Evolutionary conservation across 192 early-diverging fungal species (phyloP).

Genomic region (Ambispora gerdemannii): DNA sequence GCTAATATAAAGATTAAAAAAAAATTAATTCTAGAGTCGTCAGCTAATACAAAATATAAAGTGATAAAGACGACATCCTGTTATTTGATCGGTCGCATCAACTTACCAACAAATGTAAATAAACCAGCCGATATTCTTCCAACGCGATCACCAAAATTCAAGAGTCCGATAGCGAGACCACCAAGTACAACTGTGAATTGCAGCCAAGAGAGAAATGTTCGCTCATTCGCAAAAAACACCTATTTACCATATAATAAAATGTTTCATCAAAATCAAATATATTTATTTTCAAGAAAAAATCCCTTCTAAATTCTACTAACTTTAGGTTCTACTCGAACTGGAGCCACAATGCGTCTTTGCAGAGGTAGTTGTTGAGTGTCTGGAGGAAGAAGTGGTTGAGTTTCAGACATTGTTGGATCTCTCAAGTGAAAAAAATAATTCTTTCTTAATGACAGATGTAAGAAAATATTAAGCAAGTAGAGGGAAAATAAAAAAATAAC

Average conservation of each 20-base stretch:
- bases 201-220: slow-evolving; percentile 88
- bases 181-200: slow-evolving; percentile 78
- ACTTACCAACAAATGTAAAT: slow-evolving; percentile 50
- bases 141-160: slow-evolving; percentile 79
- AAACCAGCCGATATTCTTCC: slow-evolving; percentile 53
- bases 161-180: slow-evolving; percentile 69
- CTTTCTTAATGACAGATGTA: no score
- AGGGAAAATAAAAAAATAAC: no score
- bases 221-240: slow-evolving; percentile 91
- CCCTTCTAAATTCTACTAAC: slow-evolving; percentile 25
- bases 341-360: slow-evolving; percentile 70
- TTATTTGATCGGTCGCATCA: no score
- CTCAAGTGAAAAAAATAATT: no score
- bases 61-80: neutral
- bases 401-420: neutral
- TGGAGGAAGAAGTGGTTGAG: slow-evolving; percentile 36
- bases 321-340: slow-evolving; percentile 82
- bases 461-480: no score
- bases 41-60: neutral
- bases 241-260: neutral
- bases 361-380: slow-evolving; percentile 31
- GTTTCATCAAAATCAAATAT: neutral
- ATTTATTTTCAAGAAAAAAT: neutral
- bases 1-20: slow-evolving; percentile 32
- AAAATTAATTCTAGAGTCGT: neutral